Evolutionary conservation across 2,329 filamentous ascomycete genomes (phyloP).

Genomic region (Aspergillus sp.): DNA sequence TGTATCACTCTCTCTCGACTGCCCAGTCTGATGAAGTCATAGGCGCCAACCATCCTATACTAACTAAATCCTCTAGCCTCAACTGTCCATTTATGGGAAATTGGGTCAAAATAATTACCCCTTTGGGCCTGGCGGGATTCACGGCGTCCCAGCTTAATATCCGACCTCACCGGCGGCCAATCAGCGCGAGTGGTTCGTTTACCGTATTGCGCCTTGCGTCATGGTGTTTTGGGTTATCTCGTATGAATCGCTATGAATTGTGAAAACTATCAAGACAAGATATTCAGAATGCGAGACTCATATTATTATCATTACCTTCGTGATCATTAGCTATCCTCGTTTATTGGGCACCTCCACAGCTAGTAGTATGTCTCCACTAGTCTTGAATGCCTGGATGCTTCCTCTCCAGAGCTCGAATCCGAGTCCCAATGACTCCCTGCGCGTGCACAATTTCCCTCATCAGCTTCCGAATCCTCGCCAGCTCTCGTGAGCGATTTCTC

Average conservation of each 20-base stretch:
- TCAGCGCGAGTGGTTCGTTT: too few species aligned
- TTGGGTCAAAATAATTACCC: too few species aligned
- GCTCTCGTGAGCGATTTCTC: constrained; percentile 14
- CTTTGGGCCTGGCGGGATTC: too few species aligned
- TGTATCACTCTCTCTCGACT: too few species aligned
- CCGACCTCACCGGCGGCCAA: too few species aligned
- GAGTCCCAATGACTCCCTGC: constrained; percentile 8
- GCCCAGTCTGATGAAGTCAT: too few species aligned
- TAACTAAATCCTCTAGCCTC: too few species aligned
- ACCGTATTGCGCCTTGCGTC: too few species aligned
- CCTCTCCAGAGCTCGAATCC: constrained; percentile 8
- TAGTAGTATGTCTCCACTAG: background rate
- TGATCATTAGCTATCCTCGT: background rate
- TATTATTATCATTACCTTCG: background rate
- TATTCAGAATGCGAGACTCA: too few species aligned
- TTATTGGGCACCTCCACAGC: background rate
- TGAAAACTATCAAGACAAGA: background rate
- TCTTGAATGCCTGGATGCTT: background rate
- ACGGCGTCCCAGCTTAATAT: too few species aligned
- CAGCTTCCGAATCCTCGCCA: constrained; percentile 11
- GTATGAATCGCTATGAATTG: background rate
- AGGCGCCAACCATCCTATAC: too few species aligned
- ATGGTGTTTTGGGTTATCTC: background rate
- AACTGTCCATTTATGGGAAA: too few species aligned
- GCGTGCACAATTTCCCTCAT: constrained; percentile 11